A percentile compares a stretch with the other conserved stretches of the same genome.
Evolutionary conservation across 2,329 filamentous ascomycete species (phyloP).

Genomic region (Fusarium torulosum): DNA sequence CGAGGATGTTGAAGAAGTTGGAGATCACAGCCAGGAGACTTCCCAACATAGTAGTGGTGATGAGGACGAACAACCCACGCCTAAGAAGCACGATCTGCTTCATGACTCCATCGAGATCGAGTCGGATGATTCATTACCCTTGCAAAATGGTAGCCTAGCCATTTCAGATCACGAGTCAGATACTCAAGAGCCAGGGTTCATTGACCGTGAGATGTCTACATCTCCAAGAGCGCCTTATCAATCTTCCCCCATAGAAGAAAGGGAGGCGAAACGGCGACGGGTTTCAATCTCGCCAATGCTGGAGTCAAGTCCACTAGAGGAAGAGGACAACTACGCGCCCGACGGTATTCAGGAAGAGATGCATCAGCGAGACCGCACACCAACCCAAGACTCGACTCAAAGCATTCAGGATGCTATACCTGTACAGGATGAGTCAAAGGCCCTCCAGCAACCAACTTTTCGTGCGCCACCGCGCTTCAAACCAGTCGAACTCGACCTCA

Average conservation of each 20-base stretch:
- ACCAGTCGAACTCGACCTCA: slow-evolving; percentile 43
- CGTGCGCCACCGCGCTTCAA: slow-evolving; percentile 57
- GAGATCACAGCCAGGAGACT: slow-evolving; percentile 30
- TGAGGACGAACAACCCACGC: background rate
- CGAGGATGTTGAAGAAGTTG: slow-evolving; percentile 53
- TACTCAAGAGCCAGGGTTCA: background rate
- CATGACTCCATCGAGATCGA: slow-evolving; percentile 50
- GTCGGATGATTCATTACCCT: slow-evolving; percentile 40
- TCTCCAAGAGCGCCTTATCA: slow-evolving; percentile 8
- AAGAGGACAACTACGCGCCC: slow-evolving; percentile 2
- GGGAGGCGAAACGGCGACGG: slow-evolving; percentile 48
- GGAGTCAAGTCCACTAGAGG: slow-evolving; percentile 20
- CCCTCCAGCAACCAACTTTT: slow-evolving; percentile 55
- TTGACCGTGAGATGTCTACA: slow-evolving; percentile 19
- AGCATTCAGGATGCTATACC: slow-evolving; percentile 23
- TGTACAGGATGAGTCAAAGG: slow-evolving; percentile 34
- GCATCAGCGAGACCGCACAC: slow-evolving; percentile 11
- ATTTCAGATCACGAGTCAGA: slow-evolving; percentile 19
- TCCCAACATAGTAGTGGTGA: slow-evolving; percentile 11
- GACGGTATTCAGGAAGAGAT: slow-evolving; percentile 2
- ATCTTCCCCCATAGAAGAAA: slow-evolving; percentile 28
- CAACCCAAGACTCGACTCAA: slow-evolving; percentile 26
- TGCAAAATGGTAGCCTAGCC: slow-evolving; percentile 20
- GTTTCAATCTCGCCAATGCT: slow-evolving; percentile 48
- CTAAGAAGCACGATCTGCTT: slow-evolving; percentile 27